Base-by-base conservation (phyloP, 768 basidiomycete species). In the Paxillus rubicundulus region DNA sequence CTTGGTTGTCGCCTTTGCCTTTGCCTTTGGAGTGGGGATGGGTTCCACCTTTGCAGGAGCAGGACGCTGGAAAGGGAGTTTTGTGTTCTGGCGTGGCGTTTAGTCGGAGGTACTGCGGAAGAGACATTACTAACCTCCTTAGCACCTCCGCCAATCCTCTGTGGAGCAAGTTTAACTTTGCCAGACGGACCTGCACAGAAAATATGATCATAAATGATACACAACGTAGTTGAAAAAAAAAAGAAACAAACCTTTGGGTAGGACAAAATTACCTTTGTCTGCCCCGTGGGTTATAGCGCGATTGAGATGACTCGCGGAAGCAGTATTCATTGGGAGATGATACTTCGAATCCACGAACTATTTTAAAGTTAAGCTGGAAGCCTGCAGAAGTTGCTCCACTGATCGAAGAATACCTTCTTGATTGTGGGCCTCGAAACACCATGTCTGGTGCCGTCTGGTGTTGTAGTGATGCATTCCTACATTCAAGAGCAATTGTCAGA, bases 381-480 rank as follows among this genome's bases (percentile, higher is more conserved):
- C 20, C 13, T 7, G 18, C 4, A 28, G n/a, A 21, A 20, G 50
- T 9, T 30, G 10, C 53, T 53, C 9, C 3, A 40, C 14, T n/a
- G 18, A 18, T 32, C 45, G 68, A 53, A 44, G 81, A 80, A 58
- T 52, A 89, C 86, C 80, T 89, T 90, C 83, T 94, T 95, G 71
- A 94, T 86, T 7, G 77, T 77, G 18, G 75, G 72, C 44, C 92
- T 80, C 13, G 90, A 92, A 36, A 91, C 91, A 54, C 90, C 91
- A 49, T 72, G 60, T 43, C 87, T 83, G 24, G 77, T 74, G 34
- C 88, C 86, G 38, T 85, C 84, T 59, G 80, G 81, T 66, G 85
- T 74, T 32, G 71, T 75, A 50, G 72, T 64, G 67, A 94, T 87
- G 63, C 86, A 88, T 70, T 90, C 89, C 89, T 92, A 55, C 21